These are phyloP conservation scores for Alternaria ventricosa DNA, from an alignment of 2,329 filamentous ascomycete genomes.

Conservation along the genomic window DNA sequence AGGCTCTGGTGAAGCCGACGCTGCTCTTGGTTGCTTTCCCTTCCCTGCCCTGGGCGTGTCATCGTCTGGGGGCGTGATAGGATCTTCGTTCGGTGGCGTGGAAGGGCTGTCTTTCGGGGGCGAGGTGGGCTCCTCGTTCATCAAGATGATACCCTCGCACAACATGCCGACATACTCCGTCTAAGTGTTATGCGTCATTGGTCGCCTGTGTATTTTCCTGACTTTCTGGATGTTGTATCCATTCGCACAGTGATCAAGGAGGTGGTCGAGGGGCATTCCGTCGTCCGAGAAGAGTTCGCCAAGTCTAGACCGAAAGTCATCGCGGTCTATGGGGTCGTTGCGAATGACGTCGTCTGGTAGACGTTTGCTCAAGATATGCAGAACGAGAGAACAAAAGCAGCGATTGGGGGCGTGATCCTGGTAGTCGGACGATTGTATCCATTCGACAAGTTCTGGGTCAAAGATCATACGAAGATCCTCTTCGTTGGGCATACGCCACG, in stretches of 20 bases:
- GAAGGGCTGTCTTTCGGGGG: background rate
- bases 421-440: background rate
- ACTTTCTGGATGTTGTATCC: background rate
- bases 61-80: background rate
- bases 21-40: background rate
- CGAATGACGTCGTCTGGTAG: background rate
- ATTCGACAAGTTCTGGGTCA: background rate
- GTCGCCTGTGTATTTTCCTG: background rate
- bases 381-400: constrained; percentile 6
- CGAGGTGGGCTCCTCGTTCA: background rate
- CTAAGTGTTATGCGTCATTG: background rate
- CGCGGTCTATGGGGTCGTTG: background rate
- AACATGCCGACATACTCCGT: background rate
- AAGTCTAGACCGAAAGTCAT: background rate
- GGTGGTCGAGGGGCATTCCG: background rate
- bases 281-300: background rate
- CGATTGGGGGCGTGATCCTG: background rate
- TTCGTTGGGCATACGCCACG: background rate
- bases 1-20: background rate
- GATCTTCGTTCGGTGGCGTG: background rate
- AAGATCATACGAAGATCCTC: background rate
- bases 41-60: background rate
- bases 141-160: background rate
- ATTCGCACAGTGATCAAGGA: background rate
- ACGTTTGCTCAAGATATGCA: background rate